Conservation (phyloP, 2,329 filamentous ascomycete genomes). For the Rhynchosporium agropyri region DNA sequence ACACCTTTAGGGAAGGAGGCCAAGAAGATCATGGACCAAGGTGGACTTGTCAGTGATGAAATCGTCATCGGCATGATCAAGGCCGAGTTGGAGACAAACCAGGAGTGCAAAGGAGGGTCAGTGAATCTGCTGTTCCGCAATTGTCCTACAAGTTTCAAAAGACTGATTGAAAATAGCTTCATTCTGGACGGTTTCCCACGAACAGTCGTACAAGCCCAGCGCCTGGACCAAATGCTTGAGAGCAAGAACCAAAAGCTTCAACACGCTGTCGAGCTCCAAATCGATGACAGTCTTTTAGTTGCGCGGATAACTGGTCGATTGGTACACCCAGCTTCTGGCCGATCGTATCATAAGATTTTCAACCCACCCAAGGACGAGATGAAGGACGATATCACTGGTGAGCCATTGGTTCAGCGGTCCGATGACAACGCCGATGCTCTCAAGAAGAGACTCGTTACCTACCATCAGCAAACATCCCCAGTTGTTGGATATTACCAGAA, state of each 20-base stretch:
- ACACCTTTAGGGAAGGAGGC: conserved; percentile 91
- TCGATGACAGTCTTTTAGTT: conserved; percentile 91
- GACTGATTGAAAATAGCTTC: conserved; percentile 62
- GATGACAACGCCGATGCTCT: conserved; percentile 97
- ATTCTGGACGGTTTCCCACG: conserved; percentile 98
- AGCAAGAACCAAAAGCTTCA: conserved; percentile 81
- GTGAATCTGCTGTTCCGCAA: conserved; percentile 40
- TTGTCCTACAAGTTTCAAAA: conserved; percentile 10
- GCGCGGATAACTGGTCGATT: conserved; percentile 95
- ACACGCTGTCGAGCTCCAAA: conserved; percentile 95
- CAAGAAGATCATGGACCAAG: conserved; percentile 99
- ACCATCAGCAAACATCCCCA: conserved; percentile 90
- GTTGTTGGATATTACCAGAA: conserved; percentile 97
- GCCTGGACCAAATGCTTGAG: conserved; percentile 88
- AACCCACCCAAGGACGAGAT: conserved; percentile 93
- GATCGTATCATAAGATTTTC: conserved; percentile 98
- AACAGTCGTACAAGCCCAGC: conserved; percentile 92
- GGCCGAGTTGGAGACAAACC: conserved; percentile 90
- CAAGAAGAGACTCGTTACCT: conserved; percentile 91
- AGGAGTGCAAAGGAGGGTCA: conserved; percentile 95
- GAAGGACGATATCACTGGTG: conserved; percentile 96
- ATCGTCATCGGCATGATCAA: conserved; percentile 99
- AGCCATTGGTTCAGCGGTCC: conserved; percentile 92
- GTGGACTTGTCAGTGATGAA: conserved; percentile 95
- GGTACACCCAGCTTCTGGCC: conserved; percentile 92